Base-by-base conservation (phyloP, 164 flowering plant genomes). In the Chloranthus sessilifolius region DNA sequence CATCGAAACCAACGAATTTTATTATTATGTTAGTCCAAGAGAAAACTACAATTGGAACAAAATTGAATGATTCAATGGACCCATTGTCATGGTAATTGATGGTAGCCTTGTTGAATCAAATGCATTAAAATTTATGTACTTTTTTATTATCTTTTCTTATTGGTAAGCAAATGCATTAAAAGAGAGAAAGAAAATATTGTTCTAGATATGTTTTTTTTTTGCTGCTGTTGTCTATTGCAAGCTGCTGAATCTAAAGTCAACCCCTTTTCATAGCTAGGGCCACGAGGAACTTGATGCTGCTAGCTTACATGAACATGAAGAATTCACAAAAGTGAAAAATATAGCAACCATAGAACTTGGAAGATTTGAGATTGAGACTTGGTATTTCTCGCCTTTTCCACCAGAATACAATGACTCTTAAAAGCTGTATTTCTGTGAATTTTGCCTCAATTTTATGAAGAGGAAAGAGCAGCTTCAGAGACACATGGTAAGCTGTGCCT, bases 211-310 rank as follows among this genome's bases (percentile, higher is more conserved):
- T n/a, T n/a, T n/a, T n/a, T n/a, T n/a, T n/a, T n/a, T n/a, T n/a
- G n/a, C n/a, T n/a, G n/a, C n/a, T n/a, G n/a, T n/a, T n/a, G n/a
- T n/a, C n/a, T n/a, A n/a, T n/a, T n/a, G n/a, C n/a, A n/a, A n/a
- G n/a, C n/a, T n/a, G n/a, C n/a, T n/a, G n/a, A 17, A 24, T 51
- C 43, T 51, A 37, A 52, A 28, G 43, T 20, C 15, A 17, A 5
- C 14, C 28, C 38, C 47, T 22, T 43, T 46, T 43, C 43, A 27
- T 62, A 7, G 43, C 15, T 57, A 87, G 96, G 98, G 98, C 37
- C 98, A 92, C 65, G 98, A 92, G 65, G 98, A 88, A 74, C 94
- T 92, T 64, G 98, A 92, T 80, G 96, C 98, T 66, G 98, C 96
- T 45, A 92, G 98, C 64, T 75, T 92, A 67, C 83, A 96, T 34